These are phyloP conservation scores for Penicillium steckii DNA, from an alignment of 495 filamentous ascomycete genomes.

Conservation along the genomic window DNA sequence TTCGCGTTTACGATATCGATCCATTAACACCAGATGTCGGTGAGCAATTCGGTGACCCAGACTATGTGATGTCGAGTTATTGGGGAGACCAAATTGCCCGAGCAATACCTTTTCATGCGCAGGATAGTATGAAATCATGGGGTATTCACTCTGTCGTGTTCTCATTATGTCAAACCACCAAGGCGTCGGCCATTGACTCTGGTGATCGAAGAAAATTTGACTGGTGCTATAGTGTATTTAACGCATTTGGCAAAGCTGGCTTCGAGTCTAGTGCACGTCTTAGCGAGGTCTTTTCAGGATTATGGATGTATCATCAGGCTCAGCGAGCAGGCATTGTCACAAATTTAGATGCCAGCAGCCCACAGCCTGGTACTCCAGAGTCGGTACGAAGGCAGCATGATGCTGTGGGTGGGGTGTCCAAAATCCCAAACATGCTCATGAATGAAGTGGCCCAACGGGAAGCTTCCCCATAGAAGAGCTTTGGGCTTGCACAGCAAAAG, in stretches of 20 bases:
- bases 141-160: neutral
- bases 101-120: conserved; percentile 1
- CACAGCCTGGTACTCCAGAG: neutral
- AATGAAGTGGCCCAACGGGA: neutral
- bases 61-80: neutral
- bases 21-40: neutral
- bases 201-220: conserved; percentile 1
- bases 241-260: neutral
- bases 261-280: neutral
- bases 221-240: conserved; percentile 5
- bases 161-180: neutral
- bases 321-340: neutral
- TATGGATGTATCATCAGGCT: neutral
- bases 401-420: neutral
- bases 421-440: neutral
- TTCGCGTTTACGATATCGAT: neutral
- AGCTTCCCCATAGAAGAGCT: neutral
- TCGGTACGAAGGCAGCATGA: neutral
- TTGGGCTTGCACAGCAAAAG: too few relatives aligned
- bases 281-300: neutral
- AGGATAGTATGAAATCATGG: conserved; percentile 1
- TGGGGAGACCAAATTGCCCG: conserved; percentile 5
- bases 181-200: neutral
- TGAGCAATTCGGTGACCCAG: neutral
- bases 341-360: neutral